These are phyloP conservation scores for Volvariella volvacea DNA, from an alignment of 1,284 basidiomycete genomes.

Conservation along the genomic window DNA sequence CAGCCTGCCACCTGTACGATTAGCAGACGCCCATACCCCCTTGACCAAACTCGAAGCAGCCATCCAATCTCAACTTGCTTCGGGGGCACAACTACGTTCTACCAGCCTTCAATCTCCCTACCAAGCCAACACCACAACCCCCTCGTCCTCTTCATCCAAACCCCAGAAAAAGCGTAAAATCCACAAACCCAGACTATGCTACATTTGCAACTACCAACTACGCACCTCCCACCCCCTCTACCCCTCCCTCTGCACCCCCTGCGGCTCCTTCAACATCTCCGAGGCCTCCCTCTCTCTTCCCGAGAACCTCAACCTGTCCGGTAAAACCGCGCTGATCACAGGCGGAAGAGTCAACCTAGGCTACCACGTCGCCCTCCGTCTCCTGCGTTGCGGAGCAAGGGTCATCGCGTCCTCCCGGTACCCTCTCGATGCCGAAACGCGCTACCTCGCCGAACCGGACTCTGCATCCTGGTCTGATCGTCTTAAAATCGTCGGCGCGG, in stretches of 20 bases:
- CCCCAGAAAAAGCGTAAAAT: slow-evolving; percentile 1
- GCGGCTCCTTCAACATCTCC: slow-evolving; percentile 20
- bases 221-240: slow-evolving; percentile 15
- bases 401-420: slow-evolving; percentile 23
- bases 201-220: slow-evolving; percentile 18
- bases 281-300: slow-evolving; percentile 17
- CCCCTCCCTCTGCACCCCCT: slow-evolving; percentile 18
- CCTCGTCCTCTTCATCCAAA: slow-evolving; percentile 1
- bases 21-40: slow-evolving; percentile 10
- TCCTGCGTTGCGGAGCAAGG: slow-evolving; percentile 21
- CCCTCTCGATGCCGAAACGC: slow-evolving; percentile 20
- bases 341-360: slow-evolving; percentile 26
- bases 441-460: slow-evolving; percentile 20
- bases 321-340: slow-evolving; percentile 22
- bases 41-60: slow-evolving; percentile 11
- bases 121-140: neutral
- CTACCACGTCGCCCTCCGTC: slow-evolving; percentile 20
- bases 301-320: slow-evolving; percentile 12
- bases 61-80: slow-evolving; percentile 14
- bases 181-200: slow-evolving; percentile 9
- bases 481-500: slow-evolving; percentile 22
- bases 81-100: slow-evolving; percentile 9
- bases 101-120: slow-evolving; percentile 3
- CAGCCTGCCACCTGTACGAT: slow-evolving; percentile 13
- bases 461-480: slow-evolving; percentile 14